phyloP scores from a whole-genome alignment of 2,329 filamentous ascomycete genomes.

The Thielaviopsis populi region DNA sequence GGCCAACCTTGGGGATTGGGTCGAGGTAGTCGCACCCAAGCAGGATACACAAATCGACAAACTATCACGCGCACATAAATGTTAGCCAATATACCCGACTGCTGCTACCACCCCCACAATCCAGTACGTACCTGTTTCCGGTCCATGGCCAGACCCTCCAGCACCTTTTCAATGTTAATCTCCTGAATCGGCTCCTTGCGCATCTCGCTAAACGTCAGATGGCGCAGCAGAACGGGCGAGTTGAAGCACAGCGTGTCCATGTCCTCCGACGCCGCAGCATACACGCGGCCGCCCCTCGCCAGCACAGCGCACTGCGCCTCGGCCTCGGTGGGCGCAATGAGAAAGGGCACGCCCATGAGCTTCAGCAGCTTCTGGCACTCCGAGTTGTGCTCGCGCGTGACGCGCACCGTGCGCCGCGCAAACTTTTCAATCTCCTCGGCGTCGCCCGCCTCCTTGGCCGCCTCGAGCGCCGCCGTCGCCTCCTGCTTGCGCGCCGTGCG shows the following conservation, averaged over 20 bases:
- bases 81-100: background rate
- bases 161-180: constrained; percentile 72
- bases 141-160: constrained; percentile 81
- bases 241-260: constrained; percentile 98
- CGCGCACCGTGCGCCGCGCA: constrained; percentile 77
- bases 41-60: constrained; percentile 94
- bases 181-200: constrained; percentile 96
- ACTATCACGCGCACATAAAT: constrained; percentile 35
- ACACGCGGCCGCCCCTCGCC: constrained; percentile 84
- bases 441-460: constrained; percentile 93
- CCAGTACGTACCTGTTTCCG: constrained; percentile 51
- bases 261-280: constrained; percentile 90
- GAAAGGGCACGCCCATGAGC: constrained; percentile 91
- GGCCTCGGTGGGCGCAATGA: constrained; percentile 89
- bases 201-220: constrained; percentile 94
- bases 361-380: constrained; percentile 85
- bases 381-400: constrained; percentile 91
- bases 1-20: constrained; percentile 86
- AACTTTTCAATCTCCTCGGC: constrained; percentile 98
- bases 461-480: constrained; percentile 76
- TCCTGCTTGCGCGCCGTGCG: constrained; percentile 91
- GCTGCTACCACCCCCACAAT: background rate
- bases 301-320: constrained; percentile 92
- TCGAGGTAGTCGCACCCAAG: constrained; percentile 97
- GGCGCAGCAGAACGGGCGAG: constrained; percentile 73